A percentile compares a stretch with the other conserved stretches of the same genome.
Conservation (phyloP, 805 yeast genomes). For the Wickerhamomyces alni region DNA sequence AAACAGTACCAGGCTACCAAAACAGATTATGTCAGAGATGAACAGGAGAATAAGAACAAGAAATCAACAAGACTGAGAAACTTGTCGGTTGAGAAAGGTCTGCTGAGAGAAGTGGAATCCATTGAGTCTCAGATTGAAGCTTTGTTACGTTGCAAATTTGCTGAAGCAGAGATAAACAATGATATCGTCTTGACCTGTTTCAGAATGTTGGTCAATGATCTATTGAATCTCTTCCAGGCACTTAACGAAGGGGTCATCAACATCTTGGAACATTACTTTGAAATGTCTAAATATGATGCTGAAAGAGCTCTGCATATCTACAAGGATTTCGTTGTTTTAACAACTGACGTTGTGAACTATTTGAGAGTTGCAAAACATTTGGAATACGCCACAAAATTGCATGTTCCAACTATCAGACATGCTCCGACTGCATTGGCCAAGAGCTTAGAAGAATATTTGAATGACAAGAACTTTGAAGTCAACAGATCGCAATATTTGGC, state of each 20-base stretch:
- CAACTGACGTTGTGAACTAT: conserved; percentile 82
- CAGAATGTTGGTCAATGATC: conserved; percentile 83
- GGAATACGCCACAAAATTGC: conserved; percentile 80
- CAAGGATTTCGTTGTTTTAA: conserved; percentile 77
- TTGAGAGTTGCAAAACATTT: conserved; percentile 84
- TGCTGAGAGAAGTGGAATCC: conserved; percentile 78
- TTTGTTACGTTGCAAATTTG: conserved; percentile 65
- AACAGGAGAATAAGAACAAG: conserved; percentile 35
- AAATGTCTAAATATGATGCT: conserved; percentile 82
- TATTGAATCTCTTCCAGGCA: conserved; percentile 79
- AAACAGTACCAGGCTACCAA: conserved; percentile 59
- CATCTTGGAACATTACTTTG: conserved; percentile 89
- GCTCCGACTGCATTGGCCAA: conserved; percentile 92
- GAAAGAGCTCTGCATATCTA: conserved; percentile 80
- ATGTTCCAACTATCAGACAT: conserved; percentile 93
- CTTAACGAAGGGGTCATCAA: conserved; percentile 95
- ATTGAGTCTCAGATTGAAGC: conserved; percentile 79
- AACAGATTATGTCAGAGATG: conserved; percentile 76
- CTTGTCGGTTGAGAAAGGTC: conserved; percentile 68
- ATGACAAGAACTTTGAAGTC: conserved; percentile 77
- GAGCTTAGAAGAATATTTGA: conserved; percentile 81
- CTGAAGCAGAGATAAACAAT: conserved; percentile 76
- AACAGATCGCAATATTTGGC: conserved; percentile 74
- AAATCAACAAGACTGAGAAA: conserved; percentile 54
- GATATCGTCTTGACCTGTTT: conserved; percentile 82